A percentile compares a stretch with the other conserved stretches of the same genome.
These are phyloP conservation scores for Phaeodactylum tricornutum DNA, from an alignment of 108 stramenopile genomes.

Conservation along the genomic window DNA sequence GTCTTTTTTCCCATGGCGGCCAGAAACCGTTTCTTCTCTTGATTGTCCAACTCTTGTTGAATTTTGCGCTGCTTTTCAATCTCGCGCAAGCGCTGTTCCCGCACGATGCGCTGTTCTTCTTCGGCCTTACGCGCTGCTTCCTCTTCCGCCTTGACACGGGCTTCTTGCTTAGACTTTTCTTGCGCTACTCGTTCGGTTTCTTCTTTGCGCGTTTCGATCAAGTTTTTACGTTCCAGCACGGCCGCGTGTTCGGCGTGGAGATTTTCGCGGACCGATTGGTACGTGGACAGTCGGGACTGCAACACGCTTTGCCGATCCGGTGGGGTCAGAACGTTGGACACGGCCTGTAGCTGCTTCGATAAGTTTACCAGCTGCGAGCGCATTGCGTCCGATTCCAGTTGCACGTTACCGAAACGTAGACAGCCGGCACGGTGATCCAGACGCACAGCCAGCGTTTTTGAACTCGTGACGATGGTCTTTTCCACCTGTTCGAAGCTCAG, in stretches of 20 bases:
- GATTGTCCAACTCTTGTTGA: slow-evolving; percentile 79
- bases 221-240: slow-evolving; percentile 70
- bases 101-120: slow-evolving; percentile 66
- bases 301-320: slow-evolving; percentile 22
- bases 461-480: slow-evolving; percentile 75
- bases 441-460: slow-evolving; percentile 43
- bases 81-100: slow-evolving; percentile 75
- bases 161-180: slow-evolving; percentile 61
- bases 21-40: slow-evolving; percentile 69
- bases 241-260: slow-evolving; percentile 65
- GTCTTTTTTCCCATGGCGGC: slow-evolving; percentile 76
- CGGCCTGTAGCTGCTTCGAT: slow-evolving; percentile 49
- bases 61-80: slow-evolving; percentile 85
- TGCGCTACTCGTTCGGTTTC: slow-evolving; percentile 72
- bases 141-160: slow-evolving; percentile 49
- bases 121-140: slow-evolving; percentile 80
- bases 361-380: slow-evolving; percentile 68
- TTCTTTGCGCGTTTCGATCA: slow-evolving; percentile 91
- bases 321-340: slow-evolving; percentile 34
- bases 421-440: slow-evolving; percentile 86
- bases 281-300: slow-evolving; percentile 32
- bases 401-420: slow-evolving; percentile 78
- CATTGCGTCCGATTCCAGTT: slow-evolving; percentile 66
- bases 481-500: slow-evolving; percentile 86
- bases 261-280: slow-evolving; percentile 47